These are phyloP conservation scores for Lophium mytilinum DNA, from an alignment of 495 filamentous ascomycete species.

Conservation along the genomic window DNA sequence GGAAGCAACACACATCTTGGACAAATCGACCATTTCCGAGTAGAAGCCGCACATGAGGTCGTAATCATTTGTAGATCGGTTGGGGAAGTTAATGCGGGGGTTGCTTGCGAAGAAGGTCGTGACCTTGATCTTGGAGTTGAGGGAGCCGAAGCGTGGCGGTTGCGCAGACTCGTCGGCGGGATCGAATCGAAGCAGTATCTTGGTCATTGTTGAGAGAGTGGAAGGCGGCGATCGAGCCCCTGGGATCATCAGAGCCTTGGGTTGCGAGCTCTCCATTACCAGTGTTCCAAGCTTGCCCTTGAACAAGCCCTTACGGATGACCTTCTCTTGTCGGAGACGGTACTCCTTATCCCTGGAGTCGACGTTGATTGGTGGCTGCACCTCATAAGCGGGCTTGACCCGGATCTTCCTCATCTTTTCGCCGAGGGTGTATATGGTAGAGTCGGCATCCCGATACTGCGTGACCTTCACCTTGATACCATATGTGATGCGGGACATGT, in stretches of 20 bases:
- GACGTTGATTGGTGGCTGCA: slow-evolving; percentile 68
- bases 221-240: background rate
- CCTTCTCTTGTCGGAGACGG: slow-evolving; percentile 63
- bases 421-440: slow-evolving; percentile 39
- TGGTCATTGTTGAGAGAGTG: slow-evolving; percentile 49
- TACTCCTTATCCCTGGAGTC: slow-evolving; percentile 55
- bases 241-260: slow-evolving; percentile 55
- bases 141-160: slow-evolving; percentile 59
- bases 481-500: slow-evolving; percentile 74
- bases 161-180: slow-evolving; percentile 48
- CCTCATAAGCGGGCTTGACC: slow-evolving; percentile 64
- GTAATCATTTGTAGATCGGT: slow-evolving; percentile 37
- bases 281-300: slow-evolving; percentile 67
- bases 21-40: slow-evolving; percentile 52
- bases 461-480: slow-evolving; percentile 50
- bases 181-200: slow-evolving; percentile 65
- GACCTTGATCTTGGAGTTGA: slow-evolving; percentile 64
- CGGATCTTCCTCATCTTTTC: slow-evolving; percentile 55
- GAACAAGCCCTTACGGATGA: slow-evolving; percentile 68
- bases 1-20: slow-evolving; percentile 54
- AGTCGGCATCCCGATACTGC: slow-evolving; percentile 39
- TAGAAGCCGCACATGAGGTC: slow-evolving; percentile 56
- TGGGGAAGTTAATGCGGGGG: slow-evolving; percentile 42
- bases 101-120: slow-evolving; percentile 63
- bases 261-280: slow-evolving; percentile 65